Evolutionary conservation across 2,329 filamentous ascomycete species (phyloP), one percentile per base, ranked within the genome.

Genomic region (Cadophora sp.): DNA sequence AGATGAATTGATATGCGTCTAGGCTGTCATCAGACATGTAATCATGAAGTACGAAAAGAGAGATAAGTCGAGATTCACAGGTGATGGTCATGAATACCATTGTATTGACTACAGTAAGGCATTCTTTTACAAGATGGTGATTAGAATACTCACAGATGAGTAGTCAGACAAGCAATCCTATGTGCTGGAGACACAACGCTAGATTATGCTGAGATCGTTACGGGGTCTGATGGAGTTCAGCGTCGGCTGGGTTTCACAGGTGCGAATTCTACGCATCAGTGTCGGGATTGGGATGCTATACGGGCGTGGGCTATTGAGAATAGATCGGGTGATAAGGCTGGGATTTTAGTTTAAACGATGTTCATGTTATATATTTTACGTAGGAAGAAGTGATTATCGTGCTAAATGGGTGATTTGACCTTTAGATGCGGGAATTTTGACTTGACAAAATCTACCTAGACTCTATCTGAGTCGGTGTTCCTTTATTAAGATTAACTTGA

Each of bases 161-260:
- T 41, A 73, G 71, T 76, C 5, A 65, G 75, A 41, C 75, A 76
- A 65, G 67, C 69, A 2, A 68, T 76, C 24, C 65, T 76, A 11
- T 77, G 75, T 60, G 72, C 74, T 0, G 75, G 74, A 33, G 75
- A 77, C 58, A 77, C 74, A 0, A 76, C 75, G 0, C 67, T 77
- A 5, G 75, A 76, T 56, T 74, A 73, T 66, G 74, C 74, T 18
- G 69, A 66, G 27, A 59, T 72, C 48, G 64, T 67, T 14, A 69
- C 67, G 47, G 70, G 69, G 43, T 56, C 64, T 14, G 70, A 75
- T 67, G 74, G 74, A 39, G 69, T 63, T n/a, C 68, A 70, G 24
- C 58, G 56, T 5, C 59, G 65, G 27, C 63, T 70, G 51, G 72
- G 73, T 0, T 75, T 77, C 39, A 72, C 66, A 30, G 74, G 74